phyloP scores from a whole-genome alignment of 1,139 yeast genomes.

The Nakaseomyces bracarensis region DNA sequence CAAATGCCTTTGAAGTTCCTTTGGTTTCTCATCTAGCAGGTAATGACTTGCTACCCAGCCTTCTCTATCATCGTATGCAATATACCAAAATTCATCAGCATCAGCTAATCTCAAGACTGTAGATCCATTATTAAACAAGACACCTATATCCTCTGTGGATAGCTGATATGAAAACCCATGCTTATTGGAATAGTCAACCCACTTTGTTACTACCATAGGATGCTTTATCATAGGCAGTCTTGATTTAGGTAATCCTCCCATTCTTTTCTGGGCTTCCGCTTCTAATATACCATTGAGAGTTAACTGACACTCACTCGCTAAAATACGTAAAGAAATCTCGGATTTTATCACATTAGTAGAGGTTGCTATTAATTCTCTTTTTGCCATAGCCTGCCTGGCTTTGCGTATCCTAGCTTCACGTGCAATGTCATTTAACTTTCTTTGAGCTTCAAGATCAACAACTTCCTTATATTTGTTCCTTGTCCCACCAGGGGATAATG shows the following conservation, averaged over 20 bases:
- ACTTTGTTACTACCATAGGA: conserved; percentile 76
- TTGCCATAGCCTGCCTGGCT: conserved; percentile 30
- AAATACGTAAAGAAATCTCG: conserved; percentile 34
- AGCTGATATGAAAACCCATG: conserved; percentile 93
- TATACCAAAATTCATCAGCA: conserved; percentile 53
- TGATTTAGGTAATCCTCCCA: conserved; percentile 32
- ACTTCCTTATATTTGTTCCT: conserved; percentile 79
- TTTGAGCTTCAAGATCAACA: conserved; percentile 31
- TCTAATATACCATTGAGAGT: conserved; percentile 38
- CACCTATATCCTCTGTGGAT: conserved; percentile 89
- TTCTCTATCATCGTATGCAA: conserved; percentile 49
- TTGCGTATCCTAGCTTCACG: conserved; percentile 31
- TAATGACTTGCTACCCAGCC: conserved; percentile 73
- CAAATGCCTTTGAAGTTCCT: conserved; percentile 57
- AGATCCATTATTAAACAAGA: conserved; percentile 73
- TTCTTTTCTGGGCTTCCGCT: conserved; percentile 38
- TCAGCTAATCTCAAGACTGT: conserved; percentile 66
- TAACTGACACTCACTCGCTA: conserved; percentile 38
- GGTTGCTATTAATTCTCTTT: conserved; percentile 28
- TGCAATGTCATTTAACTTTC: conserved; percentile 29
- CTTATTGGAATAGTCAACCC: conserved; percentile 97
- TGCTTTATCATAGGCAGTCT: conserved; percentile 38
- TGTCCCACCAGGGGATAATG: conserved; percentile 89
- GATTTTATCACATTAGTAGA: conserved; percentile 30
- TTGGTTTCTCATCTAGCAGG: conserved; percentile 47